phyloP scores from a whole-genome alignment of 768 basidiomycete genomes.

The Porpolomopsis calyptriformis region DNA sequence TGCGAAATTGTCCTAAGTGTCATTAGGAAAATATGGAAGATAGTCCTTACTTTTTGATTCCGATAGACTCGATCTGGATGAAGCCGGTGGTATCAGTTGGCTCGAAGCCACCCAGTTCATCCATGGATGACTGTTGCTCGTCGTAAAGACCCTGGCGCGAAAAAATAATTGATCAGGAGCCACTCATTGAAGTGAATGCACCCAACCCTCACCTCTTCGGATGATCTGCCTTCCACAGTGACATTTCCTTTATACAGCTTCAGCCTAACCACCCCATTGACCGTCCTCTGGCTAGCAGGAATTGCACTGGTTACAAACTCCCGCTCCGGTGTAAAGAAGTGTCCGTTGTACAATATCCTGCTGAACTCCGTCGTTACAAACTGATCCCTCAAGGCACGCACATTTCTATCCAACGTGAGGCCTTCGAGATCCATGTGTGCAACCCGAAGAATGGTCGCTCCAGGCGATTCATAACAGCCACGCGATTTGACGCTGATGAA shows the following conservation, averaged over 20 bases:
- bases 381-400: constrained; percentile 87
- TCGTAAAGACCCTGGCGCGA: constrained; percentile 92
- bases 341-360: constrained; percentile 93
- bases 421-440: constrained; percentile 97
- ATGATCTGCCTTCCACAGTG: constrained; percentile 82
- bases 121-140: constrained; percentile 93
- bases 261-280: constrained; percentile 85
- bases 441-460: constrained; percentile 87
- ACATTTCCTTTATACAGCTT: constrained; percentile 97
- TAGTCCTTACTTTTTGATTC: constrained; percentile 96
- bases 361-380: constrained; percentile 88
- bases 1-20: constrained; percentile 18
- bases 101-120: constrained; percentile 96
- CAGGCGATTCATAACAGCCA: constrained; percentile 99
- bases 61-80: constrained; percentile 95
- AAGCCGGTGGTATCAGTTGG: constrained; percentile 93
- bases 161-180: too few species aligned
- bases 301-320: constrained; percentile 89
- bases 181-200: too few species aligned
- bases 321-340: constrained; percentile 99
- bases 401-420: constrained; percentile 94
- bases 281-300: constrained; percentile 89
- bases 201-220: constrained; percentile 60
- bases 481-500: constrained; percentile 99
- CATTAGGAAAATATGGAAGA: constrained; percentile 8